Base-by-base conservation (phyloP, 1,139 yeast genomes). In the Diutina rugosa region DNA sequence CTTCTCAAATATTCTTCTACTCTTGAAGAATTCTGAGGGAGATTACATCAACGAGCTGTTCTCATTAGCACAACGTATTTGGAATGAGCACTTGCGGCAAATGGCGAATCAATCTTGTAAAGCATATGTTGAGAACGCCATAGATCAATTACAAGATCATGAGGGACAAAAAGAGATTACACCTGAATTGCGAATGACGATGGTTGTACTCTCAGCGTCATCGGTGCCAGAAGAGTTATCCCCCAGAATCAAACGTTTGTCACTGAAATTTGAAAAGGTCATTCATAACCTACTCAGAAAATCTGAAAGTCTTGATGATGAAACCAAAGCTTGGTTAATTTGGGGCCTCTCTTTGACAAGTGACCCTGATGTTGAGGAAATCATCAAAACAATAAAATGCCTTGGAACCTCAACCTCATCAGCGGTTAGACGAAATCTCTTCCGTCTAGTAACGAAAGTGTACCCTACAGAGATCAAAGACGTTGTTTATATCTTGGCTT, bases 41-140 rank as follows among this genome's bases (percentile, higher is more conserved):
- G 61, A 63, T 1, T 60, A 67, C 1, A 59, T 58, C 55, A 51
- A 45, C 12, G 28, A 59, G 8, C 57, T 69, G 1, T 55, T 58
- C 54, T 60, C 62, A 0, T 61, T 75, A 6, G 65, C 70, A 45
- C 57, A 62, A 10, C 56, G 58, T 0, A 59, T 75, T 2, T 75
- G 78, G 78, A 46, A 14, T 12, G 66, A 67, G 54, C 68, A 73
- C 56, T 46, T 66, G 18, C 61, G 62, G 14, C 41, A 35, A 35
- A 10, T 35, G 41, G 41, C 41, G 6, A 35, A 35, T 26, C 73
- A 71, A 44, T n/a, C 10, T 14, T 14, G 29, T 44, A 12, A 29
- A 4, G 28, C 14, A 41, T 38, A 21, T 18, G 16, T 53, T 16
- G 38, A n/a, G 9, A 14, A 28, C 8, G 46, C 55, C n/a, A 5